Conservation (phyloP, 1,284 basidiomycete genomes). For the Exobasidium cylindrosporum region DNA sequence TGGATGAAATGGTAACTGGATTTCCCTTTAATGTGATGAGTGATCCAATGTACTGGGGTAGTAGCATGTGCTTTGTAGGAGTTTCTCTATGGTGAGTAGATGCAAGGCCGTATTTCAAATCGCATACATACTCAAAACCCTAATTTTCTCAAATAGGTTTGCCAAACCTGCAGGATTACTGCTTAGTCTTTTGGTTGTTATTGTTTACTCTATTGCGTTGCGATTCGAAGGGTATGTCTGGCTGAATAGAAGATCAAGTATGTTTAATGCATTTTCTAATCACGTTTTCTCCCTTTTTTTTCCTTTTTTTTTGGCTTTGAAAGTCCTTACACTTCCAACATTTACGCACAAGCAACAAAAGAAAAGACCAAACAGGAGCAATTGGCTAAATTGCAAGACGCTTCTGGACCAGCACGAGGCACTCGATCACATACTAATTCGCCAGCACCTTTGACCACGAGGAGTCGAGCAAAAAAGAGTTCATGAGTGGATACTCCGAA, state of each 20-base stretch:
- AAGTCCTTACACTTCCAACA: slow-evolving; percentile 47
- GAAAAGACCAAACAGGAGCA: slow-evolving; percentile 18
- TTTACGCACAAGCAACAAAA: slow-evolving; percentile 48
- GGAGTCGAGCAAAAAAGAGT: background rate
- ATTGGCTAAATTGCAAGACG: background rate
- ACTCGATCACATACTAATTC: background rate
- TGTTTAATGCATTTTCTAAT: background rate
- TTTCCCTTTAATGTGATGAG: slow-evolving; percentile 93
- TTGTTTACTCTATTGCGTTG: slow-evolving; percentile 45
- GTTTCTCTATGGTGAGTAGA: slow-evolving; percentile 45
- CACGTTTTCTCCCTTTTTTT: background rate
- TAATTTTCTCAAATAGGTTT: no score
- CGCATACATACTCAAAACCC: no score
- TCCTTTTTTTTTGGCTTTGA: background rate
- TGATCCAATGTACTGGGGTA: slow-evolving; percentile 83
- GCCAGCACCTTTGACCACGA: background rate
- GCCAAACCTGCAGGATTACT: slow-evolving; percentile 51
- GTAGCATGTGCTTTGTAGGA: slow-evolving; percentile 49
- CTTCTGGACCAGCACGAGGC: slow-evolving; percentile 1
- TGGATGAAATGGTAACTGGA: slow-evolving; percentile 71
- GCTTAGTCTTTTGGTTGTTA: slow-evolving; percentile 47
- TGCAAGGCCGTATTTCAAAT: background rate
- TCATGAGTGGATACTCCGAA: no score
- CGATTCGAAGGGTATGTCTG: slow-evolving; percentile 36
- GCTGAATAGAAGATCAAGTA: no score